Conservation (phyloP, 2,329 filamentous ascomycete genomes). For the Tolypocladium endophyticum region DNA sequence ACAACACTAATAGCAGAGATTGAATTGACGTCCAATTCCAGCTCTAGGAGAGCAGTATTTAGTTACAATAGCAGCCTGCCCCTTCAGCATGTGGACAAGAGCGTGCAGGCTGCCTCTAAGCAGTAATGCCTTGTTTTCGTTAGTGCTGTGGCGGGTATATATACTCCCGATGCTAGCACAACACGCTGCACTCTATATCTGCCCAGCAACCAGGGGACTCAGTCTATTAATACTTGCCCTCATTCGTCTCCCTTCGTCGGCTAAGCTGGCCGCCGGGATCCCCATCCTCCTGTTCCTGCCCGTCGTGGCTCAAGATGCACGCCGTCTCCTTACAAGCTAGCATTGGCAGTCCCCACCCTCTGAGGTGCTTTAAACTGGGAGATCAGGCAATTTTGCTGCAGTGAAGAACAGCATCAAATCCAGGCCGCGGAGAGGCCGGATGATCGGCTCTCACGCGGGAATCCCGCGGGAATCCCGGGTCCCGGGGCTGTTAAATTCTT, state of each 20-base stretch:
- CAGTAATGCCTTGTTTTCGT: not conserved
- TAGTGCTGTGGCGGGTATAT: not conserved
- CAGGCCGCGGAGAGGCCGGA: not conserved
- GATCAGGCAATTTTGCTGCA: not conserved
- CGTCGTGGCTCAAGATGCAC: not conserved
- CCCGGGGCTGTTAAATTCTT: not conserved
- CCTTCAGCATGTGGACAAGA: not conserved
- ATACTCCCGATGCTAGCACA: not conserved
- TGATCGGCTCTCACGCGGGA: not conserved
- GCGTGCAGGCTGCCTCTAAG: not conserved
- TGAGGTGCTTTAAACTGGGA: not conserved
- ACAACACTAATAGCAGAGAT: not conserved
- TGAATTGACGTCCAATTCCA: not conserved
- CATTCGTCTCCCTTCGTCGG: not conserved
- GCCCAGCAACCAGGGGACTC: not conserved
- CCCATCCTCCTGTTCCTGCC: not conserved
- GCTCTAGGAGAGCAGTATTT: not conserved
- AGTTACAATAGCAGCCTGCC: not conserved
- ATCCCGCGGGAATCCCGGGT: too few species aligned
- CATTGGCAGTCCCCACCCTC: not conserved
- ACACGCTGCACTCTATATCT: not conserved
- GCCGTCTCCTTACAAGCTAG: not conserved
- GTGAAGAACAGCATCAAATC: not conserved
- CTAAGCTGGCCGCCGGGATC: not conserved
- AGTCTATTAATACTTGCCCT: not conserved